These are phyloP conservation scores for Geotrichum klebahnii DNA, from an alignment of 1,139 yeast species.

Conservation along the genomic window DNA sequence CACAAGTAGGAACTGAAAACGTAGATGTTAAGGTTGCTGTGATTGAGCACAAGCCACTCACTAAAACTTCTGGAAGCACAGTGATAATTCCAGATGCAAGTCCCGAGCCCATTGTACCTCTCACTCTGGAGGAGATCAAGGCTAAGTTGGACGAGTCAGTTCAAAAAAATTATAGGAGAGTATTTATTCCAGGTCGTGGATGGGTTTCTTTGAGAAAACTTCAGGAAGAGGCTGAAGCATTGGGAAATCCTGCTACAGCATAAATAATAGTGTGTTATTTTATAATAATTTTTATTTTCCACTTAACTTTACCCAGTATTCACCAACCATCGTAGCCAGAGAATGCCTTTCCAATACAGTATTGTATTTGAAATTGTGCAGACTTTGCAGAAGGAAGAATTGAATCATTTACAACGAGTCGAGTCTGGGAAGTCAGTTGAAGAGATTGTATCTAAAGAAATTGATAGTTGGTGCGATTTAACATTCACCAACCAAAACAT, in stretches of 20 bases:
- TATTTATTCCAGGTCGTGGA: constrained; percentile 52
- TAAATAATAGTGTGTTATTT: background rate
- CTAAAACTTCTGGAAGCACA: background rate
- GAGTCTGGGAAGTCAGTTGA: background rate
- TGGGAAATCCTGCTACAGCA: constrained; percentile 11
- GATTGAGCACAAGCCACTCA: background rate
- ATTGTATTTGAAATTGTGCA: constrained; percentile 16
- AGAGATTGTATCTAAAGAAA: background rate
- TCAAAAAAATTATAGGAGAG: constrained; percentile 41
- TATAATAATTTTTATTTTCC: background rate
- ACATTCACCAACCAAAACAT: constrained; percentile 2
- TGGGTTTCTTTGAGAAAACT: constrained; percentile 47
- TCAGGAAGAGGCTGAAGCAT: constrained; percentile 33
- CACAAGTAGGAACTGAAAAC: constrained; percentile 1
- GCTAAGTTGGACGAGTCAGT: constrained; percentile 33
- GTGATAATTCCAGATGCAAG: background rate
- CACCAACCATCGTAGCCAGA: too few species aligned
- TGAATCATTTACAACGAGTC: constrained; percentile 4
- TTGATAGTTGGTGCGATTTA: constrained; percentile 11
- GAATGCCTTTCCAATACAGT: constrained; percentile 16
- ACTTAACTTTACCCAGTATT: background rate
- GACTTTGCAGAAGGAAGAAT: constrained; percentile 6
- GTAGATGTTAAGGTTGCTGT: background rate
- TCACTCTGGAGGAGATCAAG: constrained; percentile 23
- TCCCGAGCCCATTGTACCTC: constrained; percentile 20